phyloP scores from a whole-genome alignment of 2,329 filamentous ascomycete genomes.

The Periconia digitata region DNA sequence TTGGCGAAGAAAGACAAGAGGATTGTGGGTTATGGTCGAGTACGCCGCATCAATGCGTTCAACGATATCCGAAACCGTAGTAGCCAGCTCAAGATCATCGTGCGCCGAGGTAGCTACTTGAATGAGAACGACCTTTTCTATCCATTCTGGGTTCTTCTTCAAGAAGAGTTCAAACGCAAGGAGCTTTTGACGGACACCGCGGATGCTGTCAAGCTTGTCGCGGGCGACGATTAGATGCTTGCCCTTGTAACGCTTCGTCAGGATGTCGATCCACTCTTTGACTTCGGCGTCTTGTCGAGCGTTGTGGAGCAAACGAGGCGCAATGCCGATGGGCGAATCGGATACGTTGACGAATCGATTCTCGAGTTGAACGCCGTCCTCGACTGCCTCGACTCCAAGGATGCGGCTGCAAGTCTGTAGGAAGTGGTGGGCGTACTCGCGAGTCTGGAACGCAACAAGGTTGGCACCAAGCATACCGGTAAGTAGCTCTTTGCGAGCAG shows the following conservation, averaged over 20 bases:
- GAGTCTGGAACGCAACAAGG: conserved; percentile 88
- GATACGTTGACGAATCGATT: conserved; percentile 91
- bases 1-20: conserved; percentile 90
- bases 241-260: conserved; percentile 80
- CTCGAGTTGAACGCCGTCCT: conserved; percentile 85
- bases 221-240: conserved; percentile 91
- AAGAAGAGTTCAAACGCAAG: conserved; percentile 91
- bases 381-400: conserved; percentile 84
- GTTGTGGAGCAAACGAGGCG: conserved; percentile 72
- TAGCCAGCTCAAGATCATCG: conserved; percentile 84
- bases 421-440: conserved; percentile 92
- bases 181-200: conserved; percentile 90
- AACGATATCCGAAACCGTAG: conserved; percentile 88
- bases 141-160: conserved; percentile 89
- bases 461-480: conserved; percentile 94
- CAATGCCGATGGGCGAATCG: conserved; percentile 85
- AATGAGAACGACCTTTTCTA: conserved; percentile 81
- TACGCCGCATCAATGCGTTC: conserved; percentile 90
- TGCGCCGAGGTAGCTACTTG: conserved; percentile 91
- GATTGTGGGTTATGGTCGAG: conserved; percentile 88
- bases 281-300: conserved; percentile 75
- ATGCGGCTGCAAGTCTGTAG: conserved; percentile 92
- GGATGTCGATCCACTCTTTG: conserved; percentile 73
- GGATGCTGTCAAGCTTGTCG: conserved; percentile 91
- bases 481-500: conserved; percentile 81